These are phyloP conservation scores for Ambrosia artemisiifolia DNA, from an alignment of 129 eudicot genomes.

Conservation along the genomic window DNA sequence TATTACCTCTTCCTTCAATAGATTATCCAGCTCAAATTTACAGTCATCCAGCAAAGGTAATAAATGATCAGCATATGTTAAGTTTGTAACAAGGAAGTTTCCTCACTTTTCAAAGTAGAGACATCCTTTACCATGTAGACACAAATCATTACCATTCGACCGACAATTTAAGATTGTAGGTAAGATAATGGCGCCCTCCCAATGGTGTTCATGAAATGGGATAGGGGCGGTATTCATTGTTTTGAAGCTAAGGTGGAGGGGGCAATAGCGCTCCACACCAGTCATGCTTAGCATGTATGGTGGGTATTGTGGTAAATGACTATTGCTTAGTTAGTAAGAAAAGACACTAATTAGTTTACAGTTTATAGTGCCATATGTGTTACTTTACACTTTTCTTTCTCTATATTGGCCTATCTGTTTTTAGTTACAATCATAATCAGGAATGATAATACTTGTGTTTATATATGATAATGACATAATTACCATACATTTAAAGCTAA, in stretches of 20 bases:
- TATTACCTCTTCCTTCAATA: constrained; percentile 94
- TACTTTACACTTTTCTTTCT: constrained; percentile 57
- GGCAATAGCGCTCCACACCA: too few relatives aligned
- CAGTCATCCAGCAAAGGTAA: constrained; percentile 81
- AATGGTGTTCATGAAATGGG: too few relatives aligned
- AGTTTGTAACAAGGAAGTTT: too few relatives aligned
- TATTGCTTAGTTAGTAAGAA: constrained; percentile 77
- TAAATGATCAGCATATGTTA: too few relatives aligned
- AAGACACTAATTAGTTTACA: constrained; percentile 48
- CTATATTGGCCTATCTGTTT: constrained; percentile 30
- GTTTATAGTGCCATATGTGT: constrained; percentile 67
- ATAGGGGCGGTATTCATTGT: too few relatives aligned
- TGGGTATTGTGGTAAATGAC: constrained; percentile 37
- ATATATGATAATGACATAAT: constrained; percentile 20
- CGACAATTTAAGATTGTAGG: too few relatives aligned
- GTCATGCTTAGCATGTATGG: neutral
- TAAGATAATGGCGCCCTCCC: too few relatives aligned
- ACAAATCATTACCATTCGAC: too few relatives aligned
- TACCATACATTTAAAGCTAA: constrained; percentile 13
- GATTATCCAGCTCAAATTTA: constrained; percentile 80
- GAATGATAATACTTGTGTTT: constrained; percentile 17
- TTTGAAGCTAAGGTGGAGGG: too few relatives aligned
- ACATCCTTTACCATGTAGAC: too few relatives aligned
- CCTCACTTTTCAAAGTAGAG: too few relatives aligned
- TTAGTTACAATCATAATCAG: constrained; percentile 26